These are phyloP conservation scores for Mytilinidion resinicola DNA, from an alignment of 495 filamentous ascomycete species.

Conservation along the genomic window DNA sequence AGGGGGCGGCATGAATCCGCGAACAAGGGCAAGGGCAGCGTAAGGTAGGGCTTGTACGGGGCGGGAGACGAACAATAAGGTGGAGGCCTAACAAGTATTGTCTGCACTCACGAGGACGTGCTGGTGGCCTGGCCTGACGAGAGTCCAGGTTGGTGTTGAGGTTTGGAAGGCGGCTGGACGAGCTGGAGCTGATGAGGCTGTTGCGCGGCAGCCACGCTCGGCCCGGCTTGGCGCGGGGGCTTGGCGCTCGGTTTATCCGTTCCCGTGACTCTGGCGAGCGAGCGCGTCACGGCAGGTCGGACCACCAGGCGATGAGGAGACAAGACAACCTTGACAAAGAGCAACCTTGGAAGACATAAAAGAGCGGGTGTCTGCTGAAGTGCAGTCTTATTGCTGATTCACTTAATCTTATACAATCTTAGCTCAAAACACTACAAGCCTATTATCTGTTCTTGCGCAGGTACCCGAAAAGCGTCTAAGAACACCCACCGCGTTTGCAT, in stretches of 20 bases:
- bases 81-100: conserved; percentile 1
- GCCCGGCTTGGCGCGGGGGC: no score
- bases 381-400: no score
- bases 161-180: not conserved
- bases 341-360: no score
- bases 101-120: conserved; percentile 29
- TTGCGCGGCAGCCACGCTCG: not conserved
- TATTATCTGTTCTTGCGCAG: not conserved
- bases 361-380: no score
- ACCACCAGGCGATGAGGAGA: no score
- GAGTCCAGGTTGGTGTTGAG: not conserved
- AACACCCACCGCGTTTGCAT: conserved; percentile 15
- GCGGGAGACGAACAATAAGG: conserved; percentile 12
- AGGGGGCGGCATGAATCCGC: conserved; percentile 22
- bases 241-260: no score
- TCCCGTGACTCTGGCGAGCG: no score
- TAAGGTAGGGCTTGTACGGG: conserved; percentile 6
- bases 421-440: not conserved
- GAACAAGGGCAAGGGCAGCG: conserved; percentile 16
- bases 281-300: no score
- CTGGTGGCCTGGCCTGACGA: conserved; percentile 3
- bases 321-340: no score
- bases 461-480: not conserved
- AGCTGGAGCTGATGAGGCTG: not conserved
- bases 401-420: no score